Evolutionary conservation across 177 flowering plant species (phyloP).

Genomic region (Vitis hybrid): DNA sequence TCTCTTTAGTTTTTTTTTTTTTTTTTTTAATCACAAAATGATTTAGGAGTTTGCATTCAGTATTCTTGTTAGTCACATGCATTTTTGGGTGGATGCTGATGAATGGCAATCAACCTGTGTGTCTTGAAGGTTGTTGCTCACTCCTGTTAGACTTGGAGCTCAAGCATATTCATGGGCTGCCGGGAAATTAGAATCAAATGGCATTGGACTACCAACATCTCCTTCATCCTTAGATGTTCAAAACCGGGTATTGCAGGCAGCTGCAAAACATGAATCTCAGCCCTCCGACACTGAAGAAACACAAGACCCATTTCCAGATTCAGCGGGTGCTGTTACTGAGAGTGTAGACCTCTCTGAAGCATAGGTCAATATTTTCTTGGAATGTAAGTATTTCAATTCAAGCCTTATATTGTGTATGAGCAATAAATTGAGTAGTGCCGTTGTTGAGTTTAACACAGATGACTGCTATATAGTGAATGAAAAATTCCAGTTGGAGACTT

Average conservation of each 20-base stretch:
- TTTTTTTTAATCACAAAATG: too few species aligned
- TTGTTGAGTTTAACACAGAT: neutral
- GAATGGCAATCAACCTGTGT: neutral
- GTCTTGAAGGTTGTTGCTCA: constrained; percentile 50
- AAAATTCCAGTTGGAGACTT: neutral
- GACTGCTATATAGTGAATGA: neutral
- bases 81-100: neutral
- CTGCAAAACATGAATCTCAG: constrained; percentile 93
- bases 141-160: constrained; percentile 71
- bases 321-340: constrained; percentile 35
- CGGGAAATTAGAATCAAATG: constrained; percentile 66
- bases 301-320: constrained; percentile 39
- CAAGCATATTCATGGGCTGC: constrained; percentile 80
- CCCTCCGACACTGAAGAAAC: constrained; percentile 59
- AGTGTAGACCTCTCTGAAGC: constrained; percentile 61
- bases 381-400: neutral
- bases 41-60: too few species aligned
- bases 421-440: neutral
- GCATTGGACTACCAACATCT: constrained; percentile 71
- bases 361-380: constrained; percentile 10
- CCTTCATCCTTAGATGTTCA: constrained; percentile 85
- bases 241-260: constrained; percentile 87
- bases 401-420: neutral
- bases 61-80: neutral
- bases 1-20: too few species aligned